Conservation (phyloP, 2,329 filamentous ascomycete genomes). For the Botrytis pseudocinerea region DNA sequence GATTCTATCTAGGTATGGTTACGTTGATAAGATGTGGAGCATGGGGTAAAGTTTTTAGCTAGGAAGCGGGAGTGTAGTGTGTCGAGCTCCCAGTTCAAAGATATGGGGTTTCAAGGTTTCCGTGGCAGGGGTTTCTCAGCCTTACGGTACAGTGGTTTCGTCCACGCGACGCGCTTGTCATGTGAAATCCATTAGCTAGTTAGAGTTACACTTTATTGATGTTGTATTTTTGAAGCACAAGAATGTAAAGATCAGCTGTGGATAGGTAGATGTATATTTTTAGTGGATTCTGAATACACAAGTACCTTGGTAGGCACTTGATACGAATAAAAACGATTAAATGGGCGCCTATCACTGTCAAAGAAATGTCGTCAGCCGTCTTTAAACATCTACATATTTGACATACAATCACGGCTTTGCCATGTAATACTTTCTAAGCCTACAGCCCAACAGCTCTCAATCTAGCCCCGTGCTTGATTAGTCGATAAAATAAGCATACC, state of each 20-base stretch:
- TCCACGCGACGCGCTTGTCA: not conserved
- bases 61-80: constrained; percentile 11
- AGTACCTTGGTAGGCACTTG: not conserved
- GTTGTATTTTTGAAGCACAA: not conserved
- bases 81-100: constrained; percentile 22
- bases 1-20: not conserved
- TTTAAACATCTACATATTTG: not conserved
- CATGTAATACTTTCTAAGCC: not conserved
- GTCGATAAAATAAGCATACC: not conserved
- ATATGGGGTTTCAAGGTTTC: constrained; percentile 13
- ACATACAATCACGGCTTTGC: not conserved
- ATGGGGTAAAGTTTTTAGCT: constrained; percentile 21
- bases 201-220: not conserved
- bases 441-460: too few species aligned
- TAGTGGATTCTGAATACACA: not conserved
- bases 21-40: constrained; percentile 10
- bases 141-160: not conserved
- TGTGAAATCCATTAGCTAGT: not conserved
- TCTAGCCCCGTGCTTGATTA: not conserved
- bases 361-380: not conserved
- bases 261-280: too few species aligned
- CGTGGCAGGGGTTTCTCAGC: constrained; percentile 14
- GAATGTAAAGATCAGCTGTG: not conserved
- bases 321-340: not conserved
- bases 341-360: not conserved